Percentiles rank a stretch among this genome's conserved stretches.
These are phyloP conservation scores for Trichoderma gamsii DNA, from an alignment of 495 filamentous ascomycete species.

Conservation along the genomic window DNA sequence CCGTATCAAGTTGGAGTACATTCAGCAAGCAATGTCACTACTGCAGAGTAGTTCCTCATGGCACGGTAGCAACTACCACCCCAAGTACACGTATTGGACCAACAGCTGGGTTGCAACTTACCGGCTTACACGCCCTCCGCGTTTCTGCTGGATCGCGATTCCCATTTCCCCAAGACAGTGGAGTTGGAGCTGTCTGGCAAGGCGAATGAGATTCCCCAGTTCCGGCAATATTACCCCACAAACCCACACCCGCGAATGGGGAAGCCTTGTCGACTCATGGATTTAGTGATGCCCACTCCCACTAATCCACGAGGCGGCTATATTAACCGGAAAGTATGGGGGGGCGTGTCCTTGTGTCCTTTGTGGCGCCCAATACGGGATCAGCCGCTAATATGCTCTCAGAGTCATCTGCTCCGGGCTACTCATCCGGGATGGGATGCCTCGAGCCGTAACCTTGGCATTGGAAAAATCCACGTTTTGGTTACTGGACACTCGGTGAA, in stretches of 20 bases:
- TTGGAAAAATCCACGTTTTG: background rate
- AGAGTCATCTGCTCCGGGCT: slow-evolving; percentile 12
- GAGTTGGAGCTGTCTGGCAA: background rate
- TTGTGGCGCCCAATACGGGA: slow-evolving; percentile 4
- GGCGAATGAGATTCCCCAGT: background rate
- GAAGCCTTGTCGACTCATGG: background rate
- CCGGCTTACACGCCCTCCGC: too few species aligned
- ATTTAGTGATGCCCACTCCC: background rate
- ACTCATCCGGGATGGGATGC: background rate
- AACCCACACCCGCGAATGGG: slow-evolving; percentile 9
- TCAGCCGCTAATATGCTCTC: background rate
- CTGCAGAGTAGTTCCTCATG: too few species aligned
- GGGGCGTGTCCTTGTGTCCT: background rate
- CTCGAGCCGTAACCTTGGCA: background rate
- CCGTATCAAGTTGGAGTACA: too few species aligned
- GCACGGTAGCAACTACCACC: too few species aligned
- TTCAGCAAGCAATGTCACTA: too few species aligned
- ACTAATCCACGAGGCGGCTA: slow-evolving; percentile 6
- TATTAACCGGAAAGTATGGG: slow-evolving; percentile 13
- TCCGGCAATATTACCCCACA: slow-evolving; percentile 7
- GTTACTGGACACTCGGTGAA: background rate
- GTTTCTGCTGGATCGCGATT: background rate
- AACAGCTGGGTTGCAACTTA: too few species aligned
- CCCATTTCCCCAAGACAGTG: slow-evolving; percentile 3
- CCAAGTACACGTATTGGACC: too few species aligned